Percentiles rank a stretch among this genome's conserved stretches.
phyloP scores from a whole-genome alignment of 306 rosid species.

The Sindora glabra region DNA sequence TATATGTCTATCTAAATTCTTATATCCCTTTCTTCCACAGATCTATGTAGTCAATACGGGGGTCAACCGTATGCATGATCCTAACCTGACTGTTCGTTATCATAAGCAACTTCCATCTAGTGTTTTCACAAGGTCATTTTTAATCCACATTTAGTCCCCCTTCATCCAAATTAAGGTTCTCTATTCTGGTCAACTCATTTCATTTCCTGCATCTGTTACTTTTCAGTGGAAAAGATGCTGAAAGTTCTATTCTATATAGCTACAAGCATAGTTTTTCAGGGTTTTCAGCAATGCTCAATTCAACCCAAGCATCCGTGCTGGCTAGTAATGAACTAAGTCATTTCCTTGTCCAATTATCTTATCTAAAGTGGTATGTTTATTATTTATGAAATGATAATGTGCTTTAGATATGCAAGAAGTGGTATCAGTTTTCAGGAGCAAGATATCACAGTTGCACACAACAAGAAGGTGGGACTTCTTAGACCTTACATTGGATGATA shows the following conservation, averaged over 20 bases:
- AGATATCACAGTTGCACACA: conserved; percentile 30
- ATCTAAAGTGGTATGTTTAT: not conserved
- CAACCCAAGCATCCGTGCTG: conserved; percentile 41
- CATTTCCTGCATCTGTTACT: not conserved
- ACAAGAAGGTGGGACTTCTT: conserved; percentile 64
- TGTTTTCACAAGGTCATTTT: conserved; percentile 35
- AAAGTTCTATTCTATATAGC: conserved; percentile 44
- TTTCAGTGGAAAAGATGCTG: conserved; percentile 45
- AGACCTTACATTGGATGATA: conserved; percentile 26
- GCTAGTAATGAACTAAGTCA: conserved; percentile 21
- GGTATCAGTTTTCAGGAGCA: conserved; percentile 45
- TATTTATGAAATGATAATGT: not conserved
- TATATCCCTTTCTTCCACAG: conserved; percentile 11
- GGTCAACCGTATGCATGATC: conserved; percentile 10
- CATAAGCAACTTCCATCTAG: conserved; percentile 40
- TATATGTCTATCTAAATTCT: not conserved
- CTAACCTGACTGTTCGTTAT: conserved; percentile 24
- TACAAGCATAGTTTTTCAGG: conserved; percentile 57
- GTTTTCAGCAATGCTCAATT: conserved; percentile 50
- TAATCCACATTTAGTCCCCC: not conserved
- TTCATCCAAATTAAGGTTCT: not conserved
- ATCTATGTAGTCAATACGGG: conserved; percentile 54
- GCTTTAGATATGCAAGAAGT: conserved; percentile 46
- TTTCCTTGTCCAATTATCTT: not conserved
- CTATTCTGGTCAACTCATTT: not conserved